Evolutionary conservation across 2,329 filamentous ascomycete species (phyloP).

Genomic region (Fusarium sp.): DNA sequence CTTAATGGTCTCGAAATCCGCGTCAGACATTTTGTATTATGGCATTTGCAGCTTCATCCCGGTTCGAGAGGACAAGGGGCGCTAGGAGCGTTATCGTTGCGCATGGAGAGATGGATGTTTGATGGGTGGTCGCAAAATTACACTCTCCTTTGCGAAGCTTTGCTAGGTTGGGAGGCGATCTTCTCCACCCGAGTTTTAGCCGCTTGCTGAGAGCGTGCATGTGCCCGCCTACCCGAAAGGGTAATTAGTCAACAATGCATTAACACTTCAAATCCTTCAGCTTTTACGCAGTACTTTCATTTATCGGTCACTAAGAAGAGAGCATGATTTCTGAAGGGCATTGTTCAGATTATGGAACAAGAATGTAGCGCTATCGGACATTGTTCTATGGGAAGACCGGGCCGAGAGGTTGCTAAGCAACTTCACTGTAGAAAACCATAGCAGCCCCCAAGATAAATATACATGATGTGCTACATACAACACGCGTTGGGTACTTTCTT

Average conservation of each 20-base stretch:
- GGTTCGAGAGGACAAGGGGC: constrained; percentile 57
- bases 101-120: constrained; percentile 53
- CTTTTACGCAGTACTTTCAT: neutral
- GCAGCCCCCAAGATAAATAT: neutral
- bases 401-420: too few relatives aligned
- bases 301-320: neutral
- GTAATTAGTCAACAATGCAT: constrained; percentile 23
- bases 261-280: neutral
- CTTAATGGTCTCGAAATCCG: constrained; percentile 89
- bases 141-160: constrained; percentile 47
- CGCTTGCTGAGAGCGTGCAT: constrained; percentile 37
- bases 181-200: constrained; percentile 52
- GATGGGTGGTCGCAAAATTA: constrained; percentile 51
- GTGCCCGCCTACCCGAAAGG: constrained; percentile 25
- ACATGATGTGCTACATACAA: neutral
- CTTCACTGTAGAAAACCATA: neutral
- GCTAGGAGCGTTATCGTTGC: constrained; percentile 53
- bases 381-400: too few relatives aligned
- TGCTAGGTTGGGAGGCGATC: constrained; percentile 48
- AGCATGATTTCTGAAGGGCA: neutral
- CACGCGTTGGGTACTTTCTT: neutral
- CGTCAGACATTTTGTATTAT: constrained; percentile 73
- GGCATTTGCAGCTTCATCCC: constrained; percentile 57
- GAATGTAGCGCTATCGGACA: too few relatives aligned
- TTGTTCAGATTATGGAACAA: neutral